A percentile compares a stretch with the other conserved stretches of the same genome.
phyloP scores from a whole-genome alignment of 2,329 filamentous ascomycete species.

The Penicillium vulpinum region DNA sequence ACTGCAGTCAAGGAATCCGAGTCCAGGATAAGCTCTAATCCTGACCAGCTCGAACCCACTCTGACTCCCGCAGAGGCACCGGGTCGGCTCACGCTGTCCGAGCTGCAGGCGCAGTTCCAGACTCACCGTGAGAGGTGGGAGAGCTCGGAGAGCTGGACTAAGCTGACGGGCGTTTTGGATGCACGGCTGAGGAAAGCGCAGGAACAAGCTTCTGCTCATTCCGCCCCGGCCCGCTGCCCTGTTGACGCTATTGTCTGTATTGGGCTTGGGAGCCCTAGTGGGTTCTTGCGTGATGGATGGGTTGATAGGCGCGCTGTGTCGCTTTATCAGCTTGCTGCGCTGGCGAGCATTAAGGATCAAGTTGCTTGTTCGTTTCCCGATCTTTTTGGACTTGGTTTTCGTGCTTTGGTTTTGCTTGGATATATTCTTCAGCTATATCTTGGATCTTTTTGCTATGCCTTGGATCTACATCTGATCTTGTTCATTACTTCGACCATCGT shows the following conservation, averaged over 20 bases:
- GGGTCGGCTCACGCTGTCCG: conserved; percentile 29
- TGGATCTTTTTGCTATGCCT: background rate
- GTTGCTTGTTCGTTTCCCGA: conserved; percentile 24
- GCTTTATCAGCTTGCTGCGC: conserved; percentile 43
- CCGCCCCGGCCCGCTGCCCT: background rate
- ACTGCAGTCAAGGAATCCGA: background rate
- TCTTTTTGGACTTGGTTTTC: background rate
- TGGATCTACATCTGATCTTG: too few relatives aligned
- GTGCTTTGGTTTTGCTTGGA: background rate
- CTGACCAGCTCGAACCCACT: background rate
- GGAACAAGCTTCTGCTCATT: background rate
- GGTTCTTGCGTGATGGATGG: conserved; percentile 44
- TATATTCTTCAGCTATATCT: too few relatives aligned
- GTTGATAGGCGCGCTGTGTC: conserved; percentile 44
- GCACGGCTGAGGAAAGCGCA: background rate
- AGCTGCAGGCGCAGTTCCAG: conserved; percentile 34
- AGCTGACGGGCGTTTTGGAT: conserved; percentile 15
- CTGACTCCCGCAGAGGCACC: conserved; percentile 42
- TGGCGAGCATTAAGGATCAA: conserved; percentile 32
- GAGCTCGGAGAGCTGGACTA: conserved; percentile 30
- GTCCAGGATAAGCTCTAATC: background rate
- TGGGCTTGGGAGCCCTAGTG: conserved; percentile 44
- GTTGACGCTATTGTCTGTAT: conserved; percentile 40
- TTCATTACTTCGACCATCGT: background rate
- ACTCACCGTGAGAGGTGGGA: conserved; percentile 32